Conservation (phyloP, 2,329 filamentous ascomycete genomes). For the Paracoccidioides brasiliensis region DNA sequence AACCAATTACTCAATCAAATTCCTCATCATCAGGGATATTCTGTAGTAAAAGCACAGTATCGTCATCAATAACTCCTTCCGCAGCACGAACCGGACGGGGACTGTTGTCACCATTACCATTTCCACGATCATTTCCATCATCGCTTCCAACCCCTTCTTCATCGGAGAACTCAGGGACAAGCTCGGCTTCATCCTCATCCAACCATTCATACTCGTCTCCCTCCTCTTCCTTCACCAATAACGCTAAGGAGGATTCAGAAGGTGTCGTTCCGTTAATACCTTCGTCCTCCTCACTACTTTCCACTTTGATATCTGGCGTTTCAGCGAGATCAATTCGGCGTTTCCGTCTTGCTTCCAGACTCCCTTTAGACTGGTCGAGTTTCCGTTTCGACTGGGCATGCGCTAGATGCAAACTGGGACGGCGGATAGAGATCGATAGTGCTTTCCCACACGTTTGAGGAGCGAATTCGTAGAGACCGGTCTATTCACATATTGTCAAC, state of each 20-base stretch:
- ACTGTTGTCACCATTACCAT: slow-evolving; percentile 9
- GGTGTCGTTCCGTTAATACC: background rate
- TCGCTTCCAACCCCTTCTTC: slow-evolving; percentile 16
- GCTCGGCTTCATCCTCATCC: background rate
- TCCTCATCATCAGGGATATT: slow-evolving; percentile 2
- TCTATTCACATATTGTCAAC: background rate
- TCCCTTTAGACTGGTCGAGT: slow-evolving; percentile 31
- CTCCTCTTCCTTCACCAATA: background rate
- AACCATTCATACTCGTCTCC: background rate
- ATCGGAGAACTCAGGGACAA: background rate
- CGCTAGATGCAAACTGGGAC: slow-evolving; percentile 11
- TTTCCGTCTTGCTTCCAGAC: slow-evolving; percentile 21
- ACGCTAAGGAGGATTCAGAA: background rate
- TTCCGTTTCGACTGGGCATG: slow-evolving; percentile 26
- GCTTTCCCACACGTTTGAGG: slow-evolving; percentile 4
- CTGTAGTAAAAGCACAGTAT: slow-evolving; percentile 1
- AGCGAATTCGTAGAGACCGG: slow-evolving; percentile 1
- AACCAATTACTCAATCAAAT: background rate
- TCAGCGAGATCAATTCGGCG: background rate
- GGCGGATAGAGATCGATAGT: slow-evolving; percentile 3
- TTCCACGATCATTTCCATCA: slow-evolving; percentile 17
- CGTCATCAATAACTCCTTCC: background rate
- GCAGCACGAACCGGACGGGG: background rate
- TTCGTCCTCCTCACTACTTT: background rate
- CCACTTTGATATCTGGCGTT: background rate